Evolutionary conservation across 441 rosid species (phyloP).

Genomic region (California macrophylla): DNA sequence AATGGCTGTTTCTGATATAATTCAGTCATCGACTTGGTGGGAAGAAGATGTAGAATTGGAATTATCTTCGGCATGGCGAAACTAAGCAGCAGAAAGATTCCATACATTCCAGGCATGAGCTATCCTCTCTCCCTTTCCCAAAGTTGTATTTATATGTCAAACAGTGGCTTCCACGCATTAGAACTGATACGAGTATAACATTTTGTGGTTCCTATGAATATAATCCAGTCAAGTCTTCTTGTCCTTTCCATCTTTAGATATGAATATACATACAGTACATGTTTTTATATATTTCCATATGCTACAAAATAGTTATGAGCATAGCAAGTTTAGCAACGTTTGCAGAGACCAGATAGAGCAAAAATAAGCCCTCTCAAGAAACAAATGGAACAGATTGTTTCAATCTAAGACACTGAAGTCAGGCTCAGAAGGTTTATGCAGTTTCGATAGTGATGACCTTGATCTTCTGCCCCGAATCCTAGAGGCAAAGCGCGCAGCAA

Average conservation of each 20-base stretch:
- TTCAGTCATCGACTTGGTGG: conserved; percentile 89
- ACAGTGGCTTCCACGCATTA: no score
- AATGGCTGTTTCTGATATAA: neutral
- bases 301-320: no score
- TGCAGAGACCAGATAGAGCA: neutral
- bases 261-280: no score
- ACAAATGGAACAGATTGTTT: conserved; percentile 3
- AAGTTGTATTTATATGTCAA: neutral
- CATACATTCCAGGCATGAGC: neutral
- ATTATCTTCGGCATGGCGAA: conserved; percentile 79
- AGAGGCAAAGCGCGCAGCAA: conserved; percentile 67
- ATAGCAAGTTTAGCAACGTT: no score
- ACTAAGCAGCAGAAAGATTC: conserved; percentile 21
- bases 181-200: no score
- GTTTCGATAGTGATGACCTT: conserved; percentile 33
- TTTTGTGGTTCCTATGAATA: no score
- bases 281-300: no score
- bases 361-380: neutral
- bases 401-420: conserved; percentile 33
- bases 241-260: no score
- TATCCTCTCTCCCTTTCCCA: neutral
- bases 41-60: conserved; percentile 81
- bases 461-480: conserved; percentile 24
- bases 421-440: conserved; percentile 74
- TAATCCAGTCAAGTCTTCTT: no score